Conservation (phyloP, 2,329 filamentous ascomycete species). For the Epichloe coenophiala region DNA sequence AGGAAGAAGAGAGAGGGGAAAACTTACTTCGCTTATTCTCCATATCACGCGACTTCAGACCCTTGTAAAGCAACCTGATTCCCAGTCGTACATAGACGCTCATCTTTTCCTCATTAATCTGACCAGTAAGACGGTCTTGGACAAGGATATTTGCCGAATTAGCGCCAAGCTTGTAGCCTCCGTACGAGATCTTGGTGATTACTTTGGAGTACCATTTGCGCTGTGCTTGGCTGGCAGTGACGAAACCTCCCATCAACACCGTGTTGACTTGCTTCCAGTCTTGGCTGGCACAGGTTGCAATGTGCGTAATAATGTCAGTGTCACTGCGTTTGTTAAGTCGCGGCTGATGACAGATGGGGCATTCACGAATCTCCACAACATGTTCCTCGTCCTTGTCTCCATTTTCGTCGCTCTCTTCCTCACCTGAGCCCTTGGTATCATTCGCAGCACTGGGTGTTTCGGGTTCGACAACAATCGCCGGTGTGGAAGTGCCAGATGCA, state of each 20-base stretch:
- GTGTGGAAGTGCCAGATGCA: constrained; percentile 21
- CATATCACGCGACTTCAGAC: constrained; percentile 89
- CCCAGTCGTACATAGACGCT: constrained; percentile 92
- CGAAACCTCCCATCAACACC: constrained; percentile 92
- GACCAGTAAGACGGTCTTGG: constrained; percentile 86
- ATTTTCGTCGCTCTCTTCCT: constrained; percentile 57
- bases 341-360: constrained; percentile 93
- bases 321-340: constrained; percentile 91
- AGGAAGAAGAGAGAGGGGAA: not conserved
- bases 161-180: constrained; percentile 89
- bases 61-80: constrained; percentile 90
- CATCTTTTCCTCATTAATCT: constrained; percentile 99
- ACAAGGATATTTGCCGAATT: constrained; percentile 98
- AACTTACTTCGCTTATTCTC: constrained; percentile 87
- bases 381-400: constrained; percentile 81
- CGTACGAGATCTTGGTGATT: constrained; percentile 95
- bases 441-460: constrained; percentile 30
- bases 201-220: constrained; percentile 99
- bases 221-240: constrained; percentile 93
- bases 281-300: constrained; percentile 92
- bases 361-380: constrained; percentile 90
- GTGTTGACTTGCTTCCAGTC: constrained; percentile 98
- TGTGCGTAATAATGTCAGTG: constrained; percentile 94
- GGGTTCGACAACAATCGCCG: constrained; percentile 19
- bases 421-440: constrained; percentile 52